Evolutionary conservation across 768 basidiomycete genomes (phyloP).

Genomic region (Leccinellum rugosiceps): DNA sequence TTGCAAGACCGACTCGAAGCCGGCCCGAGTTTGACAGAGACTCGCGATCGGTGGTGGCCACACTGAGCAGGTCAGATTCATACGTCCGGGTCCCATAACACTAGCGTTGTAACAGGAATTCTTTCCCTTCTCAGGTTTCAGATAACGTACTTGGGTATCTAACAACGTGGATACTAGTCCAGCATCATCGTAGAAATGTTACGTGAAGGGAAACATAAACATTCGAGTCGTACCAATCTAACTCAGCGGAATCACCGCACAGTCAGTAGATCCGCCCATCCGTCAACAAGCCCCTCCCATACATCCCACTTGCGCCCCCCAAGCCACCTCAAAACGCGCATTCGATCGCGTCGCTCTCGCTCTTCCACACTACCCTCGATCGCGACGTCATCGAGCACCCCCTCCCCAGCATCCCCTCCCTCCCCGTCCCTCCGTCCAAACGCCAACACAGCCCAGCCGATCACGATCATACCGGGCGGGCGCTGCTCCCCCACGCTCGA

Average conservation of each 20-base stretch:
- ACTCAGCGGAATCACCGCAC: neutral
- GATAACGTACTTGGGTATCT: no score
- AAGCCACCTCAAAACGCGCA: conserved; percentile 60
- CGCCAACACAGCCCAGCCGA: conserved; percentile 88
- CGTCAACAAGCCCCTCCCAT: conserved; percentile 56
- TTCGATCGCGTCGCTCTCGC: conserved; percentile 26
- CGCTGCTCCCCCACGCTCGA: conserved; percentile 79
- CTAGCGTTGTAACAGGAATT: no score
- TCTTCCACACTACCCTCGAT: conserved; percentile 29
- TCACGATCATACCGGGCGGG: conserved; percentile 93
- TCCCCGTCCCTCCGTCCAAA: conserved; percentile 35
- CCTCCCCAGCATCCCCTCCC: conserved; percentile 59
- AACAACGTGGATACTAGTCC: no score
- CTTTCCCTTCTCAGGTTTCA: no score
- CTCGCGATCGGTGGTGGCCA: no score
- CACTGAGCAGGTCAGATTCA: no score
- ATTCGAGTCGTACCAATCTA: no score
- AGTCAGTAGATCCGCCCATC: conserved; percentile 32
- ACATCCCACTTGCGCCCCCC: conserved; percentile 56
- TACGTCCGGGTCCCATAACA: no score
- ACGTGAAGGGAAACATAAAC: no score
- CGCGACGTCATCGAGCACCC: conserved; percentile 68
- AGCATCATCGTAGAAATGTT: no score
- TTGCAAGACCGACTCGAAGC: no score
- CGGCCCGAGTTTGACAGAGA: no score